Evolutionary conservation across 257 asterid species (phyloP), one percentile per base, ranked within the genome.

Genomic region (Gynochthodes officinalis): DNA sequence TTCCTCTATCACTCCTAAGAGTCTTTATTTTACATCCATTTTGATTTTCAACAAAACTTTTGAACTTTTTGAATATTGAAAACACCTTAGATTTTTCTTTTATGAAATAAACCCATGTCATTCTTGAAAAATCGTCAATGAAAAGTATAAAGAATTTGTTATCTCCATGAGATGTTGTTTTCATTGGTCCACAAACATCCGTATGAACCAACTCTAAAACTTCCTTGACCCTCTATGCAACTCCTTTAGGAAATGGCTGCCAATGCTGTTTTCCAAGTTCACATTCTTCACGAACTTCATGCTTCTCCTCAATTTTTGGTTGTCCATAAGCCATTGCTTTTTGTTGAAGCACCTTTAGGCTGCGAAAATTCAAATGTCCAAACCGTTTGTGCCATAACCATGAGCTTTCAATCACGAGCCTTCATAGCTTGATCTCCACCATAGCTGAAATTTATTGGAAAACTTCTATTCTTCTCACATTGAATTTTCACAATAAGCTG

Each of bases 281-380:
- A n/a, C n/a, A n/a, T n/a, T n/a, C n/a, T n/a, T n/a, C n/a, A n/a
- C n/a, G n/a, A n/a, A n/a, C n/a, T n/a, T n/a, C n/a, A n/a, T n/a
- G n/a, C n/a, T n/a, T n/a, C n/a, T n/a, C n/a, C n/a, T n/a, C n/a
- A n/a, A n/a, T n/a, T n/a, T n/a, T n/a, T n/a, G n/a, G 27, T 48
- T 35, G 15, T 18, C 46, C 57, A 23, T 63, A 46, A 7, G 25
- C 69, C 69, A 30, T 64, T 2, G 48, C 50, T 37, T 71, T 77
- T 44, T 71, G 61, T 54, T 55, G 37, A 21, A 35, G 69, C 0
- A 77, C 5, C 43, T 66, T 77, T 8, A 77, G 49, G 16, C 74
- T 53, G 2, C 13, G 71, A 46, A 65, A 48, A 43, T 65, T 72
- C 70, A 72, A 50, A 18, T 73, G 74, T 0, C 75, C 61, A 37